Evolutionary conservation across 768 basidiomycete genomes (phyloP).

Genomic region (Pholiota microspora): DNA sequence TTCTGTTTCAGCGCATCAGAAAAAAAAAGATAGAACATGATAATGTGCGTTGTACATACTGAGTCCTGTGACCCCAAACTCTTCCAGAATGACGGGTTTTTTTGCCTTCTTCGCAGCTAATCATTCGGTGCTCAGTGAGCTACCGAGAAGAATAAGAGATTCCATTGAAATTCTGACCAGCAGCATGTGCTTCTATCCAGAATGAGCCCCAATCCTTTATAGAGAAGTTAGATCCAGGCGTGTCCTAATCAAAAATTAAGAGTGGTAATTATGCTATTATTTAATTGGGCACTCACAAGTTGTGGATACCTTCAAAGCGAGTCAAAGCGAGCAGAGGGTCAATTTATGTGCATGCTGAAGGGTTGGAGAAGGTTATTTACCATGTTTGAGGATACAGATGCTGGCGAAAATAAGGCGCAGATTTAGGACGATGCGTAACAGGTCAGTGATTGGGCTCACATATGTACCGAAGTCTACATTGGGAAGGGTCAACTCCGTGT

Average conservation of each 20-base stretch:
- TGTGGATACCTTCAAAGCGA: conserved; percentile 42
- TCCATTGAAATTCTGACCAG: conserved; percentile 24
- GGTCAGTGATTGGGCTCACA: conserved; percentile 28
- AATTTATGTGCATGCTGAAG: too few species aligned
- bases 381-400: conserved; percentile 44
- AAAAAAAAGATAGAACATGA: background rate
- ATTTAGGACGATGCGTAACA: background rate
- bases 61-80: conserved; percentile 52
- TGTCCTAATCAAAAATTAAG: conserved; percentile 29
- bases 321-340: too few species aligned
- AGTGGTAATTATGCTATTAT: background rate
- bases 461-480: conserved; percentile 59
- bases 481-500: conserved; percentile 40
- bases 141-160: background rate
- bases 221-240: conserved; percentile 47
- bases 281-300: conserved; percentile 23
- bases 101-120: conserved; percentile 48
- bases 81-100: conserved; percentile 64
- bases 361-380: conserved; percentile 21
- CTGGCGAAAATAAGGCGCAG: conserved; percentile 19
- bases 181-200: conserved; percentile 59
- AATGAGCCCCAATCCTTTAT: conserved; percentile 48
- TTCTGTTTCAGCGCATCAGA: conserved; percentile 23
- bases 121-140: too few species aligned
- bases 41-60: conserved; percentile 26